These are phyloP conservation scores for Thermoascus crustaceus DNA, from an alignment of 2,329 filamentous ascomycete genomes.

Conservation along the genomic window DNA sequence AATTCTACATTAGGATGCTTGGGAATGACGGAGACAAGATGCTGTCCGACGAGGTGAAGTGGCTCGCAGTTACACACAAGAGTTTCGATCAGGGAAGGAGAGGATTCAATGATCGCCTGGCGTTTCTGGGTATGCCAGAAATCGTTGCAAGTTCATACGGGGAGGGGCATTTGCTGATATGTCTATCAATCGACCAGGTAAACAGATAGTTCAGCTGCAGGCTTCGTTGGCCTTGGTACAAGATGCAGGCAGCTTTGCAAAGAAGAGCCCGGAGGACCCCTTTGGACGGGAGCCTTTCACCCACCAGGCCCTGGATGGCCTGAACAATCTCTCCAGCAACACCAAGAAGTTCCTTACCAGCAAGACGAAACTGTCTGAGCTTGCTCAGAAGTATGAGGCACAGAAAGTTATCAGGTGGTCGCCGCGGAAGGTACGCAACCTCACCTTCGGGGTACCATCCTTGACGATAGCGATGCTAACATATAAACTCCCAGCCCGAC, in stretches of 20 bases:
- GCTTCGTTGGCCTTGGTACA: conserved; percentile 55
- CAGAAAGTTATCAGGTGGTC: conserved; percentile 77
- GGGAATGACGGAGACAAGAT: conserved; percentile 64
- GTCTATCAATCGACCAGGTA: conserved; percentile 42
- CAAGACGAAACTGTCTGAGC: conserved; percentile 55
- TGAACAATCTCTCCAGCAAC: conserved; percentile 60
- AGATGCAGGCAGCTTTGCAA: conserved; percentile 30
- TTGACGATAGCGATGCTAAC: too few relatives aligned
- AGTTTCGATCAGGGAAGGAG: conserved; percentile 92
- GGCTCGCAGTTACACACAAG: conserved; percentile 95
- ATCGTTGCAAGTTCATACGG: too few relatives aligned
- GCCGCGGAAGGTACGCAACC: conserved; percentile 62
- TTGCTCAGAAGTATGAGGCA: conserved; percentile 66
- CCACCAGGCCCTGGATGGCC: conserved; percentile 61
- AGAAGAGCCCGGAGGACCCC: conserved; percentile 35
- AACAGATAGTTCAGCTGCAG: conserved; percentile 57
- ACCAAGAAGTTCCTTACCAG: conserved; percentile 56
- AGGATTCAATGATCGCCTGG: conserved; percentile 88
- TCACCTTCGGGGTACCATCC: too few relatives aligned
- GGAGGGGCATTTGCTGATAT: too few relatives aligned
- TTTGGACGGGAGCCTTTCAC: conserved; percentile 57
- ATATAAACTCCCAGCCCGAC: conserved; percentile 42
- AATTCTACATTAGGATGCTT: conserved; percentile 68
- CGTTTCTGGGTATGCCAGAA: conserved; percentile 63
- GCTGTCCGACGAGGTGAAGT: conserved; percentile 86